Evolutionary conservation across 1,139 yeast species (phyloP), one percentile per base, ranked within the genome.

Genomic region (Yarrowia galli): DNA sequence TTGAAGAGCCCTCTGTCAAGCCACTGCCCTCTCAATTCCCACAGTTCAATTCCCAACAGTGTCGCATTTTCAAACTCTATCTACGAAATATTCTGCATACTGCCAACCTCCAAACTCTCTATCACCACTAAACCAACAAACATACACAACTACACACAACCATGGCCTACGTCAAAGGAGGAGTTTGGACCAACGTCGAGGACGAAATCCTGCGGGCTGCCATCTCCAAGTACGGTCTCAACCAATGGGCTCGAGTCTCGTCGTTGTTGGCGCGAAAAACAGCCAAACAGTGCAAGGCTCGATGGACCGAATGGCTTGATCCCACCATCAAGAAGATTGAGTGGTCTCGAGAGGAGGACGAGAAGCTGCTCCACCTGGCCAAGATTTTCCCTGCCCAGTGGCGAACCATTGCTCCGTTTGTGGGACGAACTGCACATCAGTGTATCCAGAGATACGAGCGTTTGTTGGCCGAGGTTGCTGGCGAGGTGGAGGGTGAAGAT

Each of bases 211-310:
- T 95, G 65, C 88, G 89, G 72, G 97, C 97, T 0, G 97, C 98
- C 0, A 90, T 95, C 2, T 86, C 96, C 63, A 95, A 95, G 75
- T 95, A 95, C 77, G 99, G 99, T 0, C 81, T 92, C 25, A 92
- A 91, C 72, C 97, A 95, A 75, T 95, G 99, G 99, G 86, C 95
- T 9, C 85, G 98, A 67, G 96, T 95, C 5, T 91, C 97, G 2
- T 92, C 98, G 0, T 81, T 95, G 68, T 79, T 95, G 49, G 89
- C 92, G 16, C 87, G 89, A 75, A 95, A 93, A 77, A 88, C 92
- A 6, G 97, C 98, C 16, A 88, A 88, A 74, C 98, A 95, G 77
- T 96, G 97, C 71, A 92, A 92, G 73, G 92, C 96, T 1, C 80
- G 99, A 72, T 95, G 99, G 99, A 83, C 83, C 69, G 98, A 95